phyloP scores from a whole-genome alignment of 2,329 filamentous ascomycete species.

The Scedosporium aurantiacum region DNA sequence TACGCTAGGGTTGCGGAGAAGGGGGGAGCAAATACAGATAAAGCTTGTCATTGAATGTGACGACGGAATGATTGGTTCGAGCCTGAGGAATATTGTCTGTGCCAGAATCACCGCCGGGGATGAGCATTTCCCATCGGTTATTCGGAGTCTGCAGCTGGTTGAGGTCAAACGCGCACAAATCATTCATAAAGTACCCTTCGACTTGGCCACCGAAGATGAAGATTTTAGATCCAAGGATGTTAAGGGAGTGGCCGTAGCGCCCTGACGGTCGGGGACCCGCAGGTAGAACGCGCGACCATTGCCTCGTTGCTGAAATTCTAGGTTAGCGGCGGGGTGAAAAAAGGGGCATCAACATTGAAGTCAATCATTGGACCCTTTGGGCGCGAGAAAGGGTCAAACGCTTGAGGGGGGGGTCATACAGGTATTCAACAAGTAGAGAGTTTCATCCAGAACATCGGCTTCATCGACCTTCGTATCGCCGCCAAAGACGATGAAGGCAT shows the following conservation, averaged over 20 bases:
- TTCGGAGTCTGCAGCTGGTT: conserved; percentile 86
- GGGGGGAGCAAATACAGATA: conserved; percentile 58
- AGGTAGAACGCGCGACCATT: conserved; percentile 92
- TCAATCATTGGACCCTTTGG: background rate
- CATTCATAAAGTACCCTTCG: conserved; percentile 96
- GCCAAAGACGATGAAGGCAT: conserved; percentile 97
- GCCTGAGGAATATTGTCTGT: conserved; percentile 58
- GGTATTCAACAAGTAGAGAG: conserved; percentile 90
- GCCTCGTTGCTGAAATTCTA: conserved; percentile 63
- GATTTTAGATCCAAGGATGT: conserved; percentile 92
- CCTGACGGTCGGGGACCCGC: conserved; percentile 77
- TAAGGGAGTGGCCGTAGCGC: conserved; percentile 90
- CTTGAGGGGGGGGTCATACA: conserved; percentile 55
- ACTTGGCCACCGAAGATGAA: conserved; percentile 97
- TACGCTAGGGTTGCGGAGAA: background rate
- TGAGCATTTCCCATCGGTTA: conserved; percentile 91
- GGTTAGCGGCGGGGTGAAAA: background rate
- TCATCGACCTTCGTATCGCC: conserved; percentile 98
- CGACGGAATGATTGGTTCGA: conserved; percentile 86
- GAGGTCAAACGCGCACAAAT: conserved; percentile 86
- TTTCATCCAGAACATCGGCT: conserved; percentile 83
- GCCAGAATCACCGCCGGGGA: conserved; percentile 41
- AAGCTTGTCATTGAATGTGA: conserved; percentile 86
- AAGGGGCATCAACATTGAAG: background rate
- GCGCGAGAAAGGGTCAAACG: background rate